Percentiles rank a stretch among this genome's conserved stretches.
Conservation (phyloP, 768 basidiomycete species). For the Flagelloscypha sp. region DNA sequence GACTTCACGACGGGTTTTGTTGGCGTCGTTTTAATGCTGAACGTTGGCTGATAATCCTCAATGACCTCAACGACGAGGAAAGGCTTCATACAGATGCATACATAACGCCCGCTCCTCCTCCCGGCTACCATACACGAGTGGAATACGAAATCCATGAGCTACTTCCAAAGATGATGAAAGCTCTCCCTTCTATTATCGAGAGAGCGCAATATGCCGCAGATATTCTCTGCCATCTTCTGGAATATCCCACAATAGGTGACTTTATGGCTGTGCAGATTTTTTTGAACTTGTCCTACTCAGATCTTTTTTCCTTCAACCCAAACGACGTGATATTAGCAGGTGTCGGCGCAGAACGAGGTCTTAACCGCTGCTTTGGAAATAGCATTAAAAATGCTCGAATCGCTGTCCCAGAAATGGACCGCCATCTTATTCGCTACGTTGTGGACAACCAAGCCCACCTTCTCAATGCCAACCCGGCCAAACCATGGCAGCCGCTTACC, state of each 20-base stretch:
- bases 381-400: slow-evolving; percentile 24
- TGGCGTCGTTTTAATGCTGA: no score
- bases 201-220: slow-evolving; percentile 51
- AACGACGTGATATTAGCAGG: slow-evolving; percentile 67
- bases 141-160: slow-evolving; percentile 40
- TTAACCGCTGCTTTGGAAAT: slow-evolving; percentile 58
- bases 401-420: slow-evolving; percentile 32
- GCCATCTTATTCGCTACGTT: slow-evolving; percentile 58
- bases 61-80: no score
- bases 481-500: slow-evolving; percentile 15
- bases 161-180: no score
- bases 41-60: no score
- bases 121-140: no score
- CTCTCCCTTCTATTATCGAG: no score
- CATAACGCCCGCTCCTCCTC: no score
- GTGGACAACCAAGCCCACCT: slow-evolving; percentile 49
- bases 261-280: slow-evolving; percentile 68
- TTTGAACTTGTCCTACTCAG: slow-evolving; percentile 49
- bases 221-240: slow-evolving; percentile 48
- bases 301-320: slow-evolving; percentile 51
- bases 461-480: slow-evolving; percentile 13
- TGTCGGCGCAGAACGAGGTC: slow-evolving; percentile 56
- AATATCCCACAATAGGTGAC: slow-evolving; percentile 65
- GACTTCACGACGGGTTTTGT: no score
- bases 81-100: no score